A percentile compares a stretch with the other conserved stretches of the same genome.
Conservation (phyloP, 805 yeast species). For the Candida dendrica region DNA sequence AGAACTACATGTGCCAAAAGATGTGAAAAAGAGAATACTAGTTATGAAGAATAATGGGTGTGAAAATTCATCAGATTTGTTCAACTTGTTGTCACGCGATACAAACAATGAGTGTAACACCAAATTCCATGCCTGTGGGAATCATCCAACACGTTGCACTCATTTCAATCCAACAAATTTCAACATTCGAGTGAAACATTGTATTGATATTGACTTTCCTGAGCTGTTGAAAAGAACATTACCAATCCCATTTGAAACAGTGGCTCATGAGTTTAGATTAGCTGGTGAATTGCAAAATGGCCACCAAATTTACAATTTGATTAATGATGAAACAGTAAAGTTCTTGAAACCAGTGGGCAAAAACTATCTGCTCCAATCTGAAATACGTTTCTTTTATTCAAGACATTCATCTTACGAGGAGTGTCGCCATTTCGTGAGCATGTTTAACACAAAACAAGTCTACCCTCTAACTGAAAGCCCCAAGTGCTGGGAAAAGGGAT, state of each 20-base stretch:
- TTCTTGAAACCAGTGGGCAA: conserved; percentile 15
- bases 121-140: conserved; percentile 14
- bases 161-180: conserved; percentile 1
- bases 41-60: conserved; percentile 5
- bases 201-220: conserved; percentile 26
- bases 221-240: conserved; percentile 3
- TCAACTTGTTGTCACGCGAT: neutral
- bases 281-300: conserved; percentile 2
- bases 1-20: conserved; percentile 19
- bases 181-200: conserved; percentile 26
- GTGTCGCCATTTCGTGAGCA: conserved; percentile 24
- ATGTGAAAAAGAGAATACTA: conserved; percentile 15
- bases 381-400: conserved; percentile 32
- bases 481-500: conserved; percentile 30
- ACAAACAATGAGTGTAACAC: too few relatives aligned
- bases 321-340: neutral
- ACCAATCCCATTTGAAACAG: conserved; percentile 5
- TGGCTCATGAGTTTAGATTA: neutral
- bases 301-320: conserved; percentile 20
- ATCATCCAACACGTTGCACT: conserved; percentile 1
- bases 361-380: conserved; percentile 26
- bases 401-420: conserved; percentile 43
- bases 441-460: conserved; percentile 33
- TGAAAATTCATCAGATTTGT: neutral
- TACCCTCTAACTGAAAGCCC: conserved; percentile 34